A percentile compares a stretch with the other conserved stretches of the same genome.
Evolutionary conservation across 2,329 filamentous ascomycete species (phyloP).

Genomic region (Talaromyces sp.): DNA sequence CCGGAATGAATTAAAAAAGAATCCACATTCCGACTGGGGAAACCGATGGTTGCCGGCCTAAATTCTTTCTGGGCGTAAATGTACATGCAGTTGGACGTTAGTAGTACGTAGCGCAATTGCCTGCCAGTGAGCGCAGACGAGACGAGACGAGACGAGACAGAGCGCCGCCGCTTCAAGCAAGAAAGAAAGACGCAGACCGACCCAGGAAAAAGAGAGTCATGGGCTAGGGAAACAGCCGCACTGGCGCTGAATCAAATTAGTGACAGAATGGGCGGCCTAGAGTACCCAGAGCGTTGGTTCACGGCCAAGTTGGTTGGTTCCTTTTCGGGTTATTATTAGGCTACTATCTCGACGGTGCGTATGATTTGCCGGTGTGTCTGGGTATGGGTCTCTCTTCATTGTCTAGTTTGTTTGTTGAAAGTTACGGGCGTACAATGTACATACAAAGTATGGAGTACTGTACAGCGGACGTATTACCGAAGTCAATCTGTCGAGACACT

Average conservation of each 20-base stretch:
- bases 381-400: background rate
- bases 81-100: background rate
- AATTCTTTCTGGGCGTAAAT: constrained; percentile 15
- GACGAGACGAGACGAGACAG: background rate
- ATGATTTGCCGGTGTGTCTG: background rate
- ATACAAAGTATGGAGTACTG: background rate
- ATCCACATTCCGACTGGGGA: constrained; percentile 8
- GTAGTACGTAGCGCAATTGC: background rate
- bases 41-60: background rate
- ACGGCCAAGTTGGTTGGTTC: constrained; percentile 2
- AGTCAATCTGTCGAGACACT: background rate
- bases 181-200: background rate
- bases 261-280: constrained; percentile 6
- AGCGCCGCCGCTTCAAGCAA: background rate
- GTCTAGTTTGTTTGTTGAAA: background rate
- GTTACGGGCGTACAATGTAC: background rate
- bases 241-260: constrained; percentile 9
- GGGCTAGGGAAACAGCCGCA: constrained; percentile 8
- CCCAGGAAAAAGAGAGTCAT: background rate
- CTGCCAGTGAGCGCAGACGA: background rate
- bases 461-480: background rate
- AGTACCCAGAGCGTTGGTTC: constrained; percentile 11
- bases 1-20: constrained; percentile 5
- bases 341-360: background rate
- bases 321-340: background rate